Percentiles rank a stretch among this genome's conserved stretches.
Evolutionary conservation across 768 basidiomycete species (phyloP).

Genomic region (Phylloporus rhodoxanthus): DNA sequence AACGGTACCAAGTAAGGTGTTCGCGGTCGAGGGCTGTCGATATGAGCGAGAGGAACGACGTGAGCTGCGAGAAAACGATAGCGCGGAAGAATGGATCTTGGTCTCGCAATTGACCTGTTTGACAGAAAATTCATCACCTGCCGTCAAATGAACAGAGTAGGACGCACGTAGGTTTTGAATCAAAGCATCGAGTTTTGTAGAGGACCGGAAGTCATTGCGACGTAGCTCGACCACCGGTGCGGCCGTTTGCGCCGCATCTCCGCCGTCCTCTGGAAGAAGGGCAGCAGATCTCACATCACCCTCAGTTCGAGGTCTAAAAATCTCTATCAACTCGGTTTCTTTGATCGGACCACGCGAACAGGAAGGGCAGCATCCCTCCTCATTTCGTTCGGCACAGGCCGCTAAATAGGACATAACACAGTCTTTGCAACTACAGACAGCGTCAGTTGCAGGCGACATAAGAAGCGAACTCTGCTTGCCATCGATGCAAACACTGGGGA

Average conservation of each 20-base stretch:
- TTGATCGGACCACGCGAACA: constrained; percentile 69
- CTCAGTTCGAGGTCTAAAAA: constrained; percentile 37
- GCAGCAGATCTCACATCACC: background rate
- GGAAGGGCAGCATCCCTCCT: constrained; percentile 72
- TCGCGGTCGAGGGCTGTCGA: constrained; percentile 66
- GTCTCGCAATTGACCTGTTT: constrained; percentile 52
- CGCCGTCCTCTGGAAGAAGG: constrained; percentile 9
- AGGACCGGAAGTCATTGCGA: constrained; percentile 80
- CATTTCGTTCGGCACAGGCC: constrained; percentile 60
- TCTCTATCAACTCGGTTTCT: constrained; percentile 58
- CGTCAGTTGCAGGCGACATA: background rate
- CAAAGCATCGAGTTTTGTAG: constrained; percentile 87
- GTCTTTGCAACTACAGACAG: constrained; percentile 68
- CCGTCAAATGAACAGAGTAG: background rate
- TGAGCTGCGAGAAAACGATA: constrained; percentile 89
- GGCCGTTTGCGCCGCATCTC: constrained; percentile 18
- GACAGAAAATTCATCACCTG: background rate
- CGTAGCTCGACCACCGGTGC: constrained; percentile 51
- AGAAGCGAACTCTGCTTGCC: constrained; percentile 38
- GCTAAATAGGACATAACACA: constrained; percentile 76
- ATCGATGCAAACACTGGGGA: constrained; percentile 72
- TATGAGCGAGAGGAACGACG: constrained; percentile 80
- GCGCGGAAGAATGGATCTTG: constrained; percentile 76
- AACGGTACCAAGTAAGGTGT: constrained; percentile 62
- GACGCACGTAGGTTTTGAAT: constrained; percentile 61